Evolutionary conservation across 148 eudicot species (phyloP).

Genomic region (Arbutus unedo): DNA sequence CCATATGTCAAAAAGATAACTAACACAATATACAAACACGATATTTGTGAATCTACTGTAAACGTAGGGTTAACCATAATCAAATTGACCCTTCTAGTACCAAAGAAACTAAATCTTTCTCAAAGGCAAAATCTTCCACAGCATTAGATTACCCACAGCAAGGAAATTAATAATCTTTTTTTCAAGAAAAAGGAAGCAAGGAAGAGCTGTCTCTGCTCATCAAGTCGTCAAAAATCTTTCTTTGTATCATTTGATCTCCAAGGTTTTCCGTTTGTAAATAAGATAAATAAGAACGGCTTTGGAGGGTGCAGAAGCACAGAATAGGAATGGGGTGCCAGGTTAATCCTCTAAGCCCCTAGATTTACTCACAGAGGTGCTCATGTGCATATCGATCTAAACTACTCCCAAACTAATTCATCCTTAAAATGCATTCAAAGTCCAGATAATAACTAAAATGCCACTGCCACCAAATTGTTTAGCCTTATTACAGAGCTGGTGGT

Average conservation of each 20-base stretch:
- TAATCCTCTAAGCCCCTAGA: background rate
- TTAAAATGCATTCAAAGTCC: background rate
- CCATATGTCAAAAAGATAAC: slow-evolving; percentile 4
- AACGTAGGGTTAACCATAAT: background rate
- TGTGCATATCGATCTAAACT: background rate
- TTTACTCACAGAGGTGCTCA: background rate
- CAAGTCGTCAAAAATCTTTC: background rate
- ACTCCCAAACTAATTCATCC: background rate
- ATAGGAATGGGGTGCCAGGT: background rate
- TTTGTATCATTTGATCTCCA: background rate
- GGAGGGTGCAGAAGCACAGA: background rate
- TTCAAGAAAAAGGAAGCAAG: background rate
- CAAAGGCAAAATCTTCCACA: background rate
- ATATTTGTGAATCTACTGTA: background rate
- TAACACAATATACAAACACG: background rate
- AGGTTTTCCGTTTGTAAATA: background rate
- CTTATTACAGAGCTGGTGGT: background rate
- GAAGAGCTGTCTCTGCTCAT: slow-evolving; percentile 1
- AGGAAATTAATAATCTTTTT: background rate
- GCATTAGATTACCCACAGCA: background rate
- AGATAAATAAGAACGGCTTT: background rate
- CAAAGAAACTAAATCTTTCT: background rate
- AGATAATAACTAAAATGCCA: background rate
- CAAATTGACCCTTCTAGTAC: background rate
- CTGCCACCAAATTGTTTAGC: background rate